Evolutionary conservation across 768 basidiomycete species (phyloP).

Genomic region (Rhizopogon roseolus): DNA sequence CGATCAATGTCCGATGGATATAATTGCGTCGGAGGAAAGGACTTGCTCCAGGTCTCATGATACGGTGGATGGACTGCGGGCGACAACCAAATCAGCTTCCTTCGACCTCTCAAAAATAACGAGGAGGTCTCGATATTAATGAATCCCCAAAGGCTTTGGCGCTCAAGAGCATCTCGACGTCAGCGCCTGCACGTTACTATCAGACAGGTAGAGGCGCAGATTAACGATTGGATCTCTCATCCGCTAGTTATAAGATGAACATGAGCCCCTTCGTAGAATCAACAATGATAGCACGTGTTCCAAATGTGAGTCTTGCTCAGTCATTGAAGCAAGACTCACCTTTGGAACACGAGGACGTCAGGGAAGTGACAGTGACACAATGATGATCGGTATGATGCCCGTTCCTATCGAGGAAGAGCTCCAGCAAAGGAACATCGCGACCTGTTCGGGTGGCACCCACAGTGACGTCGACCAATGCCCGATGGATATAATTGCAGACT

Average conservation of each 20-base stretch:
- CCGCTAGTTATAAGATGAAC: too few relatives aligned
- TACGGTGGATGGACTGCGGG: slow-evolving; percentile 19
- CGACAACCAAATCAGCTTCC: slow-evolving; percentile 20
- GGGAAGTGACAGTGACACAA: too few relatives aligned
- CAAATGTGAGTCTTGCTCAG: too few relatives aligned
- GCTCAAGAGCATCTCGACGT: slow-evolving; percentile 38
- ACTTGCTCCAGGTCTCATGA: slow-evolving; percentile 18
- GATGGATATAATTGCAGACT: slow-evolving; percentile 19
- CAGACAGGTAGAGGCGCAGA: slow-evolving; percentile 9
- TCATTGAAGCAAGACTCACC: too few relatives aligned
- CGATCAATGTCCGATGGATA: slow-evolving; percentile 24
- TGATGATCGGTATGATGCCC: too few relatives aligned
- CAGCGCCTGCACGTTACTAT: slow-evolving; percentile 29
- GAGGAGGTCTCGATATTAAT: slow-evolving; percentile 4
- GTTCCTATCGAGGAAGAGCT: too few relatives aligned
- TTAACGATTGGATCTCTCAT: too few relatives aligned
- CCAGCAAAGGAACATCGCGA: too few relatives aligned
- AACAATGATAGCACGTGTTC: too few relatives aligned
- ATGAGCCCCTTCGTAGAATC: too few relatives aligned
- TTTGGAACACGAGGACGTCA: too few relatives aligned
- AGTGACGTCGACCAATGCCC: slow-evolving; percentile 18
- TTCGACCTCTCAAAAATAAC: slow-evolving; percentile 40
- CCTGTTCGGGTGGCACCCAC: too few relatives aligned
- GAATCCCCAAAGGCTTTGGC: slow-evolving; percentile 36
- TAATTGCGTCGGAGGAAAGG: slow-evolving; percentile 20